Evolutionary conservation across 768 basidiomycete genomes (phyloP), one percentile per base, ranked within the genome.

Genomic region (Amanita exitialis): DNA sequence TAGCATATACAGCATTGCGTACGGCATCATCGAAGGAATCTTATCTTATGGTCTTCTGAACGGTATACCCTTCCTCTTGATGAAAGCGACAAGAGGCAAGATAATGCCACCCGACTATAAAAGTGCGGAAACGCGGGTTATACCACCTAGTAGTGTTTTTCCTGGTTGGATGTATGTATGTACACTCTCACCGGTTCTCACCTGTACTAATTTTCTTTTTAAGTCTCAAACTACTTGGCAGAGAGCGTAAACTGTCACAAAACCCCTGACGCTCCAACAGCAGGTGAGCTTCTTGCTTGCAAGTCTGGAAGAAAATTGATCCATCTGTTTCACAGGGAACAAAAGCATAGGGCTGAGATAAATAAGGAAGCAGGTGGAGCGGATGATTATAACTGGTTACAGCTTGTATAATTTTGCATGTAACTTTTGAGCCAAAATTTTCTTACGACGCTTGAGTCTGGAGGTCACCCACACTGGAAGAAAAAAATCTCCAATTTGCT

Each of bases 21-120:
- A 92, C 60, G 90, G 90, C 57, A 84, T 92, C 62, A 90, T 93
- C 55, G 80, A 85, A 0, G 90, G 90, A 32, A 71, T 93, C 47
- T 44, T 74, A 34, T 77, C 82, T 12, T 90, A 88, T 63, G 58
- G 87, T 43, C 54, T 88, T 51, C 68, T 93, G 52, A 92, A 93
- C 60, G 83, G 81, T 37, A 68, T 81, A 44, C 79, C 87, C 6
- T 75, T 78, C 62, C 16, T 73, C 13, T 41, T 90, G 51, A 73
- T 68, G 59, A 82, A 76, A 58, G 53, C 75, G 23, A 69, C 78
- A 4, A 63, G 74, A n/a, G 82, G 75, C n/a, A 73, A 78, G 30
- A 69, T 89, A 52, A 59, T 74, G 0, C 88, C 88, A 2, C 74
- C 80, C 3, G 80, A 77, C 59, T 80, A 79, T 54, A 81, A 83